Conservation (phyloP, 352 stramenopile genomes). For the Globisporangium okanoganense region DNA sequence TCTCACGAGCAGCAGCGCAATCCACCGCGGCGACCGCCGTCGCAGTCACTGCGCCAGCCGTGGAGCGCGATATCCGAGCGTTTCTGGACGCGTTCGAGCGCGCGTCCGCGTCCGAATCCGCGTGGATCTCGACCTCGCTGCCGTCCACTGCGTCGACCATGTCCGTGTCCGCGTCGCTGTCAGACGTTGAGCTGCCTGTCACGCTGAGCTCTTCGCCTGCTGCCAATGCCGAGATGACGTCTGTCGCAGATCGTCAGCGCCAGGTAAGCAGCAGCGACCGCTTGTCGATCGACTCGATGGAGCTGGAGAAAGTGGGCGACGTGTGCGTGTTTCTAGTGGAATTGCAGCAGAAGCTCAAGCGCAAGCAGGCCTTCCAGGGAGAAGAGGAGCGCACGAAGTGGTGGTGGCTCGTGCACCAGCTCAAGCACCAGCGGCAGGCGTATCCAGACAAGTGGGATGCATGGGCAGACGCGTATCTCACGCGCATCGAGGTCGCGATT, state of each 20-base stretch:
- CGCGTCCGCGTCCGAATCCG: constrained; percentile 9
- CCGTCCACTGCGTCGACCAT: constrained; percentile 10
- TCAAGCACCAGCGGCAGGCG: constrained; percentile 28
- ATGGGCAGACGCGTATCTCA: constrained; percentile 22
- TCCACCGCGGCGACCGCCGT: background rate
- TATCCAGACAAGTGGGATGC: constrained; percentile 20
- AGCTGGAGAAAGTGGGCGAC: constrained; percentile 10
- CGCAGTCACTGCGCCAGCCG: background rate
- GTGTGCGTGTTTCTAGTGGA: constrained; percentile 20
- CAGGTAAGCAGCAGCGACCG: background rate
- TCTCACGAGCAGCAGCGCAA: background rate
- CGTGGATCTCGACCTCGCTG: constrained; percentile 8
- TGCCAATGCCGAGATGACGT: background rate
- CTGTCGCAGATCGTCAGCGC: background rate
- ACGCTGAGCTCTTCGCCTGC: background rate
- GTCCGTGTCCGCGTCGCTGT: constrained; percentile 5
- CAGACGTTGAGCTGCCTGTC: background rate
- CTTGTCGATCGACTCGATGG: constrained; percentile 10
- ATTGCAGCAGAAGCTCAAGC: constrained; percentile 22
- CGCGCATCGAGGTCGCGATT: constrained; percentile 31
- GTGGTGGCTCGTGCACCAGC: constrained; percentile 32
- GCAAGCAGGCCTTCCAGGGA: constrained; percentile 18
- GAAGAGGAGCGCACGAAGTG: constrained; percentile 38
- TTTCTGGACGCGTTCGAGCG: constrained; percentile 14
- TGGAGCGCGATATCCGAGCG: constrained; percentile 7